Evolutionary conservation across 2,329 filamentous ascomycete genomes (phyloP).

Genomic region (Aspergillus floridensis): DNA sequence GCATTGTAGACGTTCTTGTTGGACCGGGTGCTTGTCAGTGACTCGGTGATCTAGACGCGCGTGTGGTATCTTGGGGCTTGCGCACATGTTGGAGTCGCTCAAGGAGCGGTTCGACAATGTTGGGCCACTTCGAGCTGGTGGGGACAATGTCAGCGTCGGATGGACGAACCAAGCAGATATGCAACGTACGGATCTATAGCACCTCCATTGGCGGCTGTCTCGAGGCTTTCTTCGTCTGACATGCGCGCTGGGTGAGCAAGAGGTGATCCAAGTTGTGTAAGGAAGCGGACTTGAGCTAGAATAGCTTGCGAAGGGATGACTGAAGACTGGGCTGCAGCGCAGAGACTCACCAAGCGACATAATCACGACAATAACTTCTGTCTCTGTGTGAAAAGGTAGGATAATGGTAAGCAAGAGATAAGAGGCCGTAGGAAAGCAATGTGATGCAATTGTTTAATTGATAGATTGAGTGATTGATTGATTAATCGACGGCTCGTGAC

Average conservation of each 20-base stretch:
- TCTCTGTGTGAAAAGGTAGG: background rate
- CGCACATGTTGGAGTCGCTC: slow-evolving; percentile 65
- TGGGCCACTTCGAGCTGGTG: slow-evolving; percentile 66
- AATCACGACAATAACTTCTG: slow-evolving; percentile 1
- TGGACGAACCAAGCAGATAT: background rate
- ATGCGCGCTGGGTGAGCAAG: slow-evolving; percentile 5
- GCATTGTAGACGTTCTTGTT: slow-evolving; percentile 69
- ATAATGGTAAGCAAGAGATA: slow-evolving; percentile 8
- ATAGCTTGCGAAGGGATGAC: background rate
- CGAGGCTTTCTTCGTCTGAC: slow-evolving; percentile 53
- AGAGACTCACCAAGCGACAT: slow-evolving; percentile 31
- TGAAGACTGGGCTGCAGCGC: background rate
- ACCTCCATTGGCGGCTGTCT: slow-evolving; percentile 57
- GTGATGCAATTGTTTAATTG: background rate
- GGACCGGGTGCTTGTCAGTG: background rate
- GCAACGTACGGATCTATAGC: slow-evolving; percentile 56
- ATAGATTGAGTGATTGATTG: background rate
- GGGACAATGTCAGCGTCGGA: slow-evolving; percentile 30
- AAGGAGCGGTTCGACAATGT: slow-evolving; percentile 63
- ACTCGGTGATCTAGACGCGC: background rate
- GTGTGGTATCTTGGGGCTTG: slow-evolving; percentile 1
- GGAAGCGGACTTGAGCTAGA: background rate
- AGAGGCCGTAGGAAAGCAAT: background rate
- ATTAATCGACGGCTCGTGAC: slow-evolving; percentile 3
- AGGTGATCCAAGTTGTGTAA: background rate